These are phyloP conservation scores for Erigeron philadelphicus DNA, from an alignment of 140 eudicot species.

Conservation along the genomic window DNA sequence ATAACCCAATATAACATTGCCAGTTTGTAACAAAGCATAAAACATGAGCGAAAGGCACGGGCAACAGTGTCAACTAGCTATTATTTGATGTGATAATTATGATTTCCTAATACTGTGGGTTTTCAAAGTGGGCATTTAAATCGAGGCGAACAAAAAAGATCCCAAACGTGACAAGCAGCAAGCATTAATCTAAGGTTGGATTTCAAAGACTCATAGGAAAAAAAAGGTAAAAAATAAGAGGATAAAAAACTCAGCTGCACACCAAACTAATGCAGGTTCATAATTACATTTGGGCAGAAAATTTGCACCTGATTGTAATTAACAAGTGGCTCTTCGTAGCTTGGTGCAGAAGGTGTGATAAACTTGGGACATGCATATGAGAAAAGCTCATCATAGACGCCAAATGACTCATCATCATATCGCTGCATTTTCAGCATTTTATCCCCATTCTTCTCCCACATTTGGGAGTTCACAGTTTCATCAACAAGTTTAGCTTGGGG, in stretches of 20 bases:
- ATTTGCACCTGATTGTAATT: constrained; percentile 74
- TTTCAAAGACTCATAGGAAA: background rate
- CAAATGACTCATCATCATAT: constrained; percentile 78
- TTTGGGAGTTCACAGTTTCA: constrained; percentile 74
- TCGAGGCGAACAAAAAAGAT: background rate
- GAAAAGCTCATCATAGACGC: constrained; percentile 78
- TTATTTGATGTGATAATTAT: no score
- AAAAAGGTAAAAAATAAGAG: background rate
- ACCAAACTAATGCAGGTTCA: background rate
- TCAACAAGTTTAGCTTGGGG: constrained; percentile 87
- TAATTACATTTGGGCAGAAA: constrained; percentile 1
- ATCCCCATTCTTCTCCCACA: constrained; percentile 89
- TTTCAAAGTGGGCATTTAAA: no score
- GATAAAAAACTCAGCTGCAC: background rate
- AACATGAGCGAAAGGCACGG: no score
- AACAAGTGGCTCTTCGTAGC: constrained; percentile 85
- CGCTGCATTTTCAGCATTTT: constrained; percentile 91
- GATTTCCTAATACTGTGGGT: no score
- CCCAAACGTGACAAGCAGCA: background rate
- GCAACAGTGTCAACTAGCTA: no score
- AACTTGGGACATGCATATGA: constrained; percentile 97
- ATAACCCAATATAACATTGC: no score
- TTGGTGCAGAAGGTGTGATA: constrained; percentile 89
- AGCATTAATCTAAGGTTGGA: background rate
- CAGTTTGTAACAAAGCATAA: no score